Evolutionary conservation across 768 basidiomycete species (phyloP), one percentile per base, ranked within the genome.

Genomic region (Amanita rubescens): DNA sequence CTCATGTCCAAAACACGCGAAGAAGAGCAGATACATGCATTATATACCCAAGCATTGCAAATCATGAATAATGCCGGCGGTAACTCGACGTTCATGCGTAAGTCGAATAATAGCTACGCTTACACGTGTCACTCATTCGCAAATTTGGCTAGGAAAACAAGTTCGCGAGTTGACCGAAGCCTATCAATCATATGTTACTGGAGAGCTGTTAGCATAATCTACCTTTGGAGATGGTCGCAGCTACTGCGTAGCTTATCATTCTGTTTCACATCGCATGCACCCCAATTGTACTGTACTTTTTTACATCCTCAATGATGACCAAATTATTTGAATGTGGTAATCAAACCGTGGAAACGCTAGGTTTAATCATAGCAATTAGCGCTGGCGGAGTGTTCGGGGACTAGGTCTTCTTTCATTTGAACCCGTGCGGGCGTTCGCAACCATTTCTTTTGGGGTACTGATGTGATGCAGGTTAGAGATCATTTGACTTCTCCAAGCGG

Each of bases 1-100:
- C 12, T 32, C 19, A 19, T 33, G 11, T 35, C 49, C 25, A 50
- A 33, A 9, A 20, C 51, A 12, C 20, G 20, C 27, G 51, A 51
- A 15, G 51, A 43, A 43, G 51, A 51, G n/a, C 27, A 51, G n/a
- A 51, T 51, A 38, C 51, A 51, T 6, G 20, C 5, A 12, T 14
- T 51, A 34, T 51, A 42, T 43, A 42, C 24, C 38, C 51, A 51
- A 22, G 51, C 51, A 14, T 33, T 51, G 33, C 51, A 41, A 33
- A 27, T 43, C 27, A 51, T 51, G 51, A 51, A 30, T 19, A 34
- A 11, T 12, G 2, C 15, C 17, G 19, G 51, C 4, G 24, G 20
- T 24, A 15, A 24, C 17, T 51, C 51, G 12, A 14, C 41, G 9
- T 51, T 51, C 30, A 15, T 51, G 41, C 51, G 51, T 51, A 34